Base-by-base conservation (phyloP, 768 basidiomycete species). In the Boletus insuetus region DNA sequence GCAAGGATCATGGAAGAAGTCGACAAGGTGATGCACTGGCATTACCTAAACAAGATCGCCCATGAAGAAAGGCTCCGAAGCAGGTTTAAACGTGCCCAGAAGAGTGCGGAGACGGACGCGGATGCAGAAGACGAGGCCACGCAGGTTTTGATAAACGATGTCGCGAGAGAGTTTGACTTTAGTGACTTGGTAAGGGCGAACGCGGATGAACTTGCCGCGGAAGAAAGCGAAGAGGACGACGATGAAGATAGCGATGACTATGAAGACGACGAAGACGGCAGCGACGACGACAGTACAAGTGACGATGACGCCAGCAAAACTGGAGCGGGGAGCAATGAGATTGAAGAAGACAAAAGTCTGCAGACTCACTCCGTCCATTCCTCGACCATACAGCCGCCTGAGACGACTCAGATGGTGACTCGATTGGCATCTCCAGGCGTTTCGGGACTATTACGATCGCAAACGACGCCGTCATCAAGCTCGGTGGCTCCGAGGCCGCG, bases 1-100 rank as follows among this genome's bases (percentile, higher is more conserved):
- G 68, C 73, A 29, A 82, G 77, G 17, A 85, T 98, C 59, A 74
- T 98, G 60, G 74, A 77, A 41, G 97, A 99, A 68, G 83, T 98
- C 5, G 97, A 99, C 72, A 81, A 82, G 54, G 83, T 98, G 49
- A 89, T 94, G 14, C 76, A 86, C 44, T 95, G 98, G 68, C 96
- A 99, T 71, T 97, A 98, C 75, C 86, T 89, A 68, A 82, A 95
- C 56, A 99, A 99, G 76, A 78, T 98, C 26, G 79, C 91, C 11
- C 89, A 97, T 66, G 97, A 99, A 73, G 88, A 87, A 65, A 95
- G 91, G 74, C 77, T 98, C 45, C 81, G 93, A n/a, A 79, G 87
- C 44, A 80, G 94, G 38, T 94, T 99, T 70, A 83, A 84, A 41
- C 81, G 82, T 52, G 79, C 76, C 19, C 79, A 81, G 55, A 73